Base-by-base conservation (phyloP, 177 flowering plant genomes). In the Vitis hybrid region DNA sequence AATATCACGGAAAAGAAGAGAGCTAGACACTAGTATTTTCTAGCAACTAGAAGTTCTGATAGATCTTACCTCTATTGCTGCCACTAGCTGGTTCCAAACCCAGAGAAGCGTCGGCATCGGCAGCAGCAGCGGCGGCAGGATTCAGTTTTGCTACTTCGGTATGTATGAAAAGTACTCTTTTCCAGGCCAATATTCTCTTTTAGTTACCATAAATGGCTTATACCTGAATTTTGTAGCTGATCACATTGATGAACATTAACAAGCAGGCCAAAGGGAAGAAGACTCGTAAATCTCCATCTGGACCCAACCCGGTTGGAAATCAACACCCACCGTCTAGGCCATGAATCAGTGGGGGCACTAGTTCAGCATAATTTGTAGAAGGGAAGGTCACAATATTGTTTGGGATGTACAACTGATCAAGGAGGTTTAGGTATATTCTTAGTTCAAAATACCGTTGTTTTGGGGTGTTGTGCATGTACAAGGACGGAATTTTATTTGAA, bases 271-370 rank as follows among this genome's bases (percentile, higher is more conserved):
- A 71, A 52, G 77, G 14, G 63, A 75, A 79, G 70, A 80, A 71
- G 78, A 69, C 60, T 32, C 80, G 18, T 24, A 85, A 80, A 68
- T 13, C 60, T 3, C 90, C 89, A 74, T 88, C 92, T 2, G 87
- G 84, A 50, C 89, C 92, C 52, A 88, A 79, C 72, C 92, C 92
- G 35, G 73, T 79, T 46, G 92, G 89, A 60, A 84, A 88, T 71
- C 83, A 77, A 48, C 84, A 66, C 71, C 85, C 90, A 57, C 84
- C 90, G 61, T 61, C 77, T 11, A 82, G 57, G 64, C 78, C 69
- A 24, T 86, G 76, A 86, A 62, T 41, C 5, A 51, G 56, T 70
- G 61, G 35, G 70, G 41, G 58, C 32, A 62, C 50, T 62, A 41
- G 60, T 7, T 68, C n/a, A 20, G 60, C 17, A 52, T 21, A 70